Percentiles rank a stretch among this genome's conserved stretches.
Conservation (phyloP, 83 land plant genomes). For the Diphasiastrum complanatum region DNA sequence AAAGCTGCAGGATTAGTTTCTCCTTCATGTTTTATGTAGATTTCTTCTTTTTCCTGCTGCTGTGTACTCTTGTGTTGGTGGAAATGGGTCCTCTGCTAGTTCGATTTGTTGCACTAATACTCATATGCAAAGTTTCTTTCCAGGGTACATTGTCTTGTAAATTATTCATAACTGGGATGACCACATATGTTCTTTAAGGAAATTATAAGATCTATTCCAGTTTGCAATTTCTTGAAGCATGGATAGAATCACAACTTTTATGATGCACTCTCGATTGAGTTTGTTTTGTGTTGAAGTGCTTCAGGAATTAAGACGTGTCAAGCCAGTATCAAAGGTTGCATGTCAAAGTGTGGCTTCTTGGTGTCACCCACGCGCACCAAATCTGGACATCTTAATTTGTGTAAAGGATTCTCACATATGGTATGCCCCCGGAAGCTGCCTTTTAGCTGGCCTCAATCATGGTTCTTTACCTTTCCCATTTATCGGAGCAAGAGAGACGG, state of each 20-base stretch:
- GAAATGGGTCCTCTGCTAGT: neutral
- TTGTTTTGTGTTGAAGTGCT: too few species aligned
- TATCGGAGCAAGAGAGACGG: too few species aligned
- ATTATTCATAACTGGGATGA: neutral
- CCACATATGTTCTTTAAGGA: too few species aligned
- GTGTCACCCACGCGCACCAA: slow-evolving; percentile 98
- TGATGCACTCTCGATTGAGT: too few species aligned
- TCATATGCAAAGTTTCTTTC: slow-evolving; percentile 8
- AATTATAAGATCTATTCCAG: too few species aligned
- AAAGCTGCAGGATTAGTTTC: neutral
- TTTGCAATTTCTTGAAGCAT: too few species aligned
- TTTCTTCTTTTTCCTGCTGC: neutral
- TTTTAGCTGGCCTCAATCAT: neutral
- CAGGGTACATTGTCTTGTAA: neutral
- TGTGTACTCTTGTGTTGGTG: neutral
- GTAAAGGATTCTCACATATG: slow-evolving; percentile 97
- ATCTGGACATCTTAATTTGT: slow-evolving; percentile 82
- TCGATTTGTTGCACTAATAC: neutral
- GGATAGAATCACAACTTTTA: too few species aligned
- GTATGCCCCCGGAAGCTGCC: slow-evolving; percentile 38
- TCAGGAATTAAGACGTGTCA: slow-evolving; percentile 86
- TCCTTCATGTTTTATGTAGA: neutral
- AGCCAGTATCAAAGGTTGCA: slow-evolving; percentile 87
- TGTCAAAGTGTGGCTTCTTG: slow-evolving; percentile 97
- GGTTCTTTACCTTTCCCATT: neutral